phyloP scores from a whole-genome alignment of 257 asterid genomes.

The Nicotiana obtusifolia region DNA sequence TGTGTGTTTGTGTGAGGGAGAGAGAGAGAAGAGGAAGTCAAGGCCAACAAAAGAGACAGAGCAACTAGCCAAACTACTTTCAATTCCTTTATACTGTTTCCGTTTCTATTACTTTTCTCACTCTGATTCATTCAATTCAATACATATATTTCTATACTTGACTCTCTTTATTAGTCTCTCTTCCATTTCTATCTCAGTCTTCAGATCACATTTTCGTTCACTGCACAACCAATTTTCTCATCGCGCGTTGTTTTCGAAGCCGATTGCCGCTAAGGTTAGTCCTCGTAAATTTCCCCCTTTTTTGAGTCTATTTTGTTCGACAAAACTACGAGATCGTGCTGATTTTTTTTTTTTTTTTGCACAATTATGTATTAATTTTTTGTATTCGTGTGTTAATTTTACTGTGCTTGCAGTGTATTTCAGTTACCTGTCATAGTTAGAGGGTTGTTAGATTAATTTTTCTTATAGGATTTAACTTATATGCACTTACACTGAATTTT shows the following conservation, averaged over 20 bases:
- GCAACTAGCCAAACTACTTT: neutral
- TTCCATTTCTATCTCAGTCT: neutral
- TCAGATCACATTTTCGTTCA: neutral
- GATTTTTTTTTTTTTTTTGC: neutral
- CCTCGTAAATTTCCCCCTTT: neutral
- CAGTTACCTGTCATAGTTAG: neutral
- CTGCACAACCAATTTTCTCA: neutral
- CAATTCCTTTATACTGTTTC: neutral
- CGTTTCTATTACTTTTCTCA: neutral
- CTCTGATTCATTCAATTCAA: neutral
- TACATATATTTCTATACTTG: neutral
- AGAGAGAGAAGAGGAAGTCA: neutral
- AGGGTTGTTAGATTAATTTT: neutral
- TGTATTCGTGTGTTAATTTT: neutral
- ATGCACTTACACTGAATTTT: too few species aligned
- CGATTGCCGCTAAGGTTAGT: neutral
- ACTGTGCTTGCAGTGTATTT: neutral
- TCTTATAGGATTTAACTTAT: too few species aligned
- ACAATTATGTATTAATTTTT: neutral
- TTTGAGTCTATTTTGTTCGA: neutral
- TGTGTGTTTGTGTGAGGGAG: neutral
- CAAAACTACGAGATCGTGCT: neutral
- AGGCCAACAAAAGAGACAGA: neutral
- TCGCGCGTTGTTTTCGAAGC: neutral
- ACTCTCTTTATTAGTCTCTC: neutral